Evolutionary conservation across 345 rosid genomes (phyloP).

Genomic region (Citrus medica): DNA sequence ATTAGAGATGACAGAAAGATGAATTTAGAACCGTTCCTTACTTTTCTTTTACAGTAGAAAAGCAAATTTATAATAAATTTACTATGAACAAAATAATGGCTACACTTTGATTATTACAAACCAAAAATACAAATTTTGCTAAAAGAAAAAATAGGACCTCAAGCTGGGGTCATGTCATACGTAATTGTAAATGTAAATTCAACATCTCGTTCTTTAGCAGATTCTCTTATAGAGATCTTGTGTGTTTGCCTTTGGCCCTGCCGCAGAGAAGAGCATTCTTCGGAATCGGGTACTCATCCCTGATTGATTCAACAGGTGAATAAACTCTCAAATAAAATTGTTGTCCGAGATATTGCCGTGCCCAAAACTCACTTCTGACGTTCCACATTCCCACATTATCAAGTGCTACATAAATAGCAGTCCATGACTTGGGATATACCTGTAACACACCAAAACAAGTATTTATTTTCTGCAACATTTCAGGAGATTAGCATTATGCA

Average conservation of each 20-base stretch:
- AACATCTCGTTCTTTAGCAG: background rate
- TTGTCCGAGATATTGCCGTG: constrained; percentile 88
- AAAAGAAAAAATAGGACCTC: constrained; percentile 27
- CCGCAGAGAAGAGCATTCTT: constrained; percentile 82
- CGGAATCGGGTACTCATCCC: constrained; percentile 78
- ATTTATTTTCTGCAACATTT: background rate
- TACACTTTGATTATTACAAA: background rate
- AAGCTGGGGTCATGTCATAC: constrained; percentile 12
- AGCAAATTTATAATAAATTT: background rate
- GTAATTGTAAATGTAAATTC: background rate
- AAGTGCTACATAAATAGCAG: constrained; percentile 74
- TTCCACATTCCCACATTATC: constrained; percentile 99
- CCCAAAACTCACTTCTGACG: constrained; percentile 81
- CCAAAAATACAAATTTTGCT: background rate
- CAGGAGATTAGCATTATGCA: background rate
- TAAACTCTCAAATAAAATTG: constrained; percentile 77
- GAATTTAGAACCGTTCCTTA: background rate
- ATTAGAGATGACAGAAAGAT: background rate
- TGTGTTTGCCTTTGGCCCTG: constrained; percentile 37
- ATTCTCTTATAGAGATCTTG: constrained; percentile 17
- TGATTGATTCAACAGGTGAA: constrained; percentile 44
- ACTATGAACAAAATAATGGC: background rate
- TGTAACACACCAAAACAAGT: constrained; percentile 20
- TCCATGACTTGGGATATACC: constrained; percentile 95
- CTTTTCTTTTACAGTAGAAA: background rate